A percentile compares a stretch with the other conserved stretches of the same genome.
phyloP scores from a whole-genome alignment of 768 basidiomycete genomes.

The Tricholoma saponaceum region DNA sequence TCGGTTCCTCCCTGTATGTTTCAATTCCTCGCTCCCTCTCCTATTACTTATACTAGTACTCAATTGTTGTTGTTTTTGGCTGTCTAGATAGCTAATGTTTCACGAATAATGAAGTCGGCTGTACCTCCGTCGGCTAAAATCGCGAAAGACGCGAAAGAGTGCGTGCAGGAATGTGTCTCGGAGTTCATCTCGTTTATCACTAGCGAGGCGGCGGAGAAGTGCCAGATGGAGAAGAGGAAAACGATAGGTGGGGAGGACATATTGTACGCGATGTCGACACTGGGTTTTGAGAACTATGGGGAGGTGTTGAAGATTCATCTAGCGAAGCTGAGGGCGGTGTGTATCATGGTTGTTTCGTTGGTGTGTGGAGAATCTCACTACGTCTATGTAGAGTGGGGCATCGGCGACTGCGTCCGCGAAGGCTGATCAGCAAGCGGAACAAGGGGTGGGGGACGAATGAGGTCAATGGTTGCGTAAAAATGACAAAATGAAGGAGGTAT shows the following conservation, averaged over 20 bases:
- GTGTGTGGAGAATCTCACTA: background rate
- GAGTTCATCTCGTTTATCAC: conserved; percentile 99
- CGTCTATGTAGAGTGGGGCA: conserved; percentile 16
- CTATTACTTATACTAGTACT: background rate
- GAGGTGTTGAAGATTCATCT: conserved; percentile 91
- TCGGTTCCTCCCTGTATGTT: conserved; percentile 83
- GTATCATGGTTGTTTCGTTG: background rate
- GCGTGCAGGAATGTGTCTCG: conserved; percentile 96
- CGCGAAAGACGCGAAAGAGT: conserved; percentile 97
- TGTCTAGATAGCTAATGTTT: conserved; percentile 93
- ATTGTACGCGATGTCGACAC: conserved; percentile 84
- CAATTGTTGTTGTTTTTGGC: background rate
- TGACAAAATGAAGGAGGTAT: background rate
- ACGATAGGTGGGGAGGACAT: conserved; percentile 98
- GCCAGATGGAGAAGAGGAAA: conserved; percentile 92
- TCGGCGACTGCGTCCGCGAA: conserved; percentile 14
- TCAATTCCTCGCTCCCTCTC: background rate
- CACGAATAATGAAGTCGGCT: conserved; percentile 92
- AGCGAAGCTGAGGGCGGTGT: conserved; percentile 81
- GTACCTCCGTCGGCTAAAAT: conserved; percentile 92
- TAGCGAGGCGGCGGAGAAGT: conserved; percentile 93
- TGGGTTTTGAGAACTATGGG: conserved; percentile 94
- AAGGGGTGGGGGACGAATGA: conserved; percentile 26
- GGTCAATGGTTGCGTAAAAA: background rate
- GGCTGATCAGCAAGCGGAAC: conserved; percentile 26